Percentiles rank a stretch among this genome's conserved stretches.
Evolutionary conservation across 257 asterid species (phyloP).

Genomic region (Fraxinus anomala): DNA sequence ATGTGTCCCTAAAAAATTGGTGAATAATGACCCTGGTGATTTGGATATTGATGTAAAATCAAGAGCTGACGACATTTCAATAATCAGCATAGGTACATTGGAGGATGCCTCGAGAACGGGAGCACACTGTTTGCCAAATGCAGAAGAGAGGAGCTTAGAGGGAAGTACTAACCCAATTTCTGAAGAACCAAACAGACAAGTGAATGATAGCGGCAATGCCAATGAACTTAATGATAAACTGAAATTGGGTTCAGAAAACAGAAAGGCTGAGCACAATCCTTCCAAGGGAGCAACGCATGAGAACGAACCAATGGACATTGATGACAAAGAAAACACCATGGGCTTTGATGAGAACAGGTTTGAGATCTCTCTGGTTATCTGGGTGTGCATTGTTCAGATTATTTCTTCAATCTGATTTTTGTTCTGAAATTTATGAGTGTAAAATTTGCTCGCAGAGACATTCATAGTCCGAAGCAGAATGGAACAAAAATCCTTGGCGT

Average conservation of each 20-base stretch:
- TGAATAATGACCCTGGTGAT: conserved; percentile 15
- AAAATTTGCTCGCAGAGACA: conserved; percentile 29
- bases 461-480: conserved; percentile 16
- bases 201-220: conserved; percentile 13
- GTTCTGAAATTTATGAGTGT: neutral
- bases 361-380: neutral
- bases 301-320: conserved; percentile 22
- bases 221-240: conserved; percentile 1
- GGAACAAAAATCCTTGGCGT: conserved; percentile 31
- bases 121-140: neutral
- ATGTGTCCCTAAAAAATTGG: conserved; percentile 15
- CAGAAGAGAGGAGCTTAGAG: neutral
- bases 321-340: conserved; percentile 46
- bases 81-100: neutral
- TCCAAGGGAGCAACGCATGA: conserved; percentile 14
- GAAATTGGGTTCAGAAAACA: conserved; percentile 16
- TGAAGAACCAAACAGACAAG: conserved; percentile 16
- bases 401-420: neutral
- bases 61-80: neutral
- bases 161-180: conserved; percentile 14
- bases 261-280: conserved; percentile 9
- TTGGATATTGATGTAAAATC: conserved; percentile 10
- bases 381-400: neutral
- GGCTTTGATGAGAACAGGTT: conserved; percentile 42
- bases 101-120: conserved; percentile 14